Percentiles rank a stretch among this genome's conserved stretches.
Conservation (phyloP, 1,284 basidiomycete genomes). For the Cryptococcus neoformans region DNA sequence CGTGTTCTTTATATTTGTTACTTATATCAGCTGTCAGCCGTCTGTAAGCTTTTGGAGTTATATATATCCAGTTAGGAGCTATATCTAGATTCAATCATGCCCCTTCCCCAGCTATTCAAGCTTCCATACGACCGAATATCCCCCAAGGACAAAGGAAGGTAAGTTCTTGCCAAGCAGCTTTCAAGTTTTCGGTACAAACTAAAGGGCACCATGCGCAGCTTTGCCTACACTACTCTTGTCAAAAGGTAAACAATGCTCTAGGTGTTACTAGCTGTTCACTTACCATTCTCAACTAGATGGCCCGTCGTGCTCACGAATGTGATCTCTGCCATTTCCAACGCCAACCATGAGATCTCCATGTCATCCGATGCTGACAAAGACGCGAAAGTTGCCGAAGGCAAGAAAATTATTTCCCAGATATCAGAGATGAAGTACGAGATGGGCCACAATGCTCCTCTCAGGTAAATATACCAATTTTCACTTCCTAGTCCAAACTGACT, state of each 20-base stretch:
- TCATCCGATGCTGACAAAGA: conserved; percentile 12
- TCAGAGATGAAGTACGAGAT: conserved; percentile 87
- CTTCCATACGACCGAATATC: conserved; percentile 39
- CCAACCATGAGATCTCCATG: conserved; percentile 56
- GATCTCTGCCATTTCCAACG: conserved; percentile 66
- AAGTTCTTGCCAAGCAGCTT: conserved; percentile 24
- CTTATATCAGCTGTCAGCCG: too few species aligned
- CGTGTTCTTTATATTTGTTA: too few species aligned
- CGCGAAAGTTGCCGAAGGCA: conserved; percentile 61
- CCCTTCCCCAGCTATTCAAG: conserved; percentile 25
- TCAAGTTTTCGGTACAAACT: conserved; percentile 43
- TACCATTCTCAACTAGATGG: conserved; percentile 60
- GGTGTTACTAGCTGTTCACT: conserved; percentile 36
- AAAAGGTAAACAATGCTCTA: conserved; percentile 22
- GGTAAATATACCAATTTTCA: conserved; percentile 50
- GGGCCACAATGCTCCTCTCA: conserved; percentile 70
- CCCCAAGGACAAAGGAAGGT: conserved; percentile 48
- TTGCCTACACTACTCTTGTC: conserved; percentile 40
- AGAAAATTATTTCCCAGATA: conserved; percentile 71
- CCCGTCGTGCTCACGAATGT: conserved; percentile 81
- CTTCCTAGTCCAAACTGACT: not conserved
- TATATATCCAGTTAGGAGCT: too few species aligned
- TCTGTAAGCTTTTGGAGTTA: too few species aligned
- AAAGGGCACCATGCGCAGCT: conserved; percentile 34
- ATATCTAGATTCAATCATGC: not conserved